phyloP scores from a whole-genome alignment of 2,329 filamentous ascomycete species.

The Colletotrichum australisinense region DNA sequence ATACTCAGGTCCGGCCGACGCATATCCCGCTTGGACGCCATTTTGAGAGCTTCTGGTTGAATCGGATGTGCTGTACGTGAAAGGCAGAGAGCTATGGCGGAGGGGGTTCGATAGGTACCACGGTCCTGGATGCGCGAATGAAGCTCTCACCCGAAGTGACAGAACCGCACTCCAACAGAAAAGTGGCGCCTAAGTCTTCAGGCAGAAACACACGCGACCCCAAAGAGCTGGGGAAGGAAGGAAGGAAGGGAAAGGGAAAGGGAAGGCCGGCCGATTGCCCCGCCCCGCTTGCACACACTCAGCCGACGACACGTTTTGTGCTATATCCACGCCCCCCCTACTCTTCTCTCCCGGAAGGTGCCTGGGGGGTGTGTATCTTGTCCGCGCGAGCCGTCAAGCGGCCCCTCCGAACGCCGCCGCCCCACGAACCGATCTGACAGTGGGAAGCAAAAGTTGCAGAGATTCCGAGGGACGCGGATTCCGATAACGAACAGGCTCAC shows the following conservation, averaged over 20 bases:
- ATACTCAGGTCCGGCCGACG: slow-evolving; percentile 78
- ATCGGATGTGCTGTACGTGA: neutral
- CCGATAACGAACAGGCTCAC: slow-evolving; percentile 14
- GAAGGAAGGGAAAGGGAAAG: neutral
- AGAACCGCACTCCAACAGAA: neutral
- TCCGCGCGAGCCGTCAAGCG: slow-evolving; percentile 18
- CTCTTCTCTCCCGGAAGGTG: neutral
- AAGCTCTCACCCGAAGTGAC: slow-evolving; percentile 30
- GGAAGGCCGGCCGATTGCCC: slow-evolving; percentile 2
- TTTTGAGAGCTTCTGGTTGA: slow-evolving; percentile 44
- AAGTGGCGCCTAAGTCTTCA: neutral
- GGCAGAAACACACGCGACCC: neutral
- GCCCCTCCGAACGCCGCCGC: slow-evolving; percentile 14
- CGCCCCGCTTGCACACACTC: slow-evolving; percentile 10
- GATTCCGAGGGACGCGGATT: neutral
- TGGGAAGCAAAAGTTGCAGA: neutral
- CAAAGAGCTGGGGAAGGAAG: slow-evolving; percentile 19
- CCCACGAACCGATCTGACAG: slow-evolving; percentile 24
- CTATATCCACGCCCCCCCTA: neutral
- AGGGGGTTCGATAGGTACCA: neutral
- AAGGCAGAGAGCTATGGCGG: neutral
- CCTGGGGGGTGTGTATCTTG: neutral
- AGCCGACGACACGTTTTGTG: slow-evolving; percentile 16
- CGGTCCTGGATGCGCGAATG: slow-evolving; percentile 14
- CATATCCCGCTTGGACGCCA: slow-evolving; percentile 82